Percentiles rank a stretch among this genome's conserved stretches.
phyloP scores from a whole-genome alignment of 2,329 filamentous ascomycete genomes.

The Aspergillus intermedius region DNA sequence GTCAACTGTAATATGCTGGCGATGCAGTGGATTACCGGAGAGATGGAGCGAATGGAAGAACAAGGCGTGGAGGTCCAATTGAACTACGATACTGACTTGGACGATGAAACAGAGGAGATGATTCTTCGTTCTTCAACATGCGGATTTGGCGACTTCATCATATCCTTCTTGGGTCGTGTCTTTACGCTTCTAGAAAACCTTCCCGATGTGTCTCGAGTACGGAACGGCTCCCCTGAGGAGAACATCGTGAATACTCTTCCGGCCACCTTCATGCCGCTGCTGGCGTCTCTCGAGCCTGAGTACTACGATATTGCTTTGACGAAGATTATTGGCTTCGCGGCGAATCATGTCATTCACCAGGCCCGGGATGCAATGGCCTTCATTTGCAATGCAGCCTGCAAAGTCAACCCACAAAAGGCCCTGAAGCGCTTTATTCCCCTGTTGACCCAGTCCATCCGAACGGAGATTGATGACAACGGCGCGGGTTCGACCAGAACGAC shows the following conservation, averaged over 20 bases:
- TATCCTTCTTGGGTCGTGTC: conserved; percentile 84
- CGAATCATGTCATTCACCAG: conserved; percentile 92
- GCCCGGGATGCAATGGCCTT: conserved; percentile 97
- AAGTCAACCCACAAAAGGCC: conserved; percentile 89
- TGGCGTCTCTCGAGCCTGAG: conserved; percentile 85
- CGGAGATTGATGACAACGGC: conserved; percentile 94
- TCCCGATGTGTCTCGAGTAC: conserved; percentile 79
- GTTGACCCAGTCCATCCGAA: conserved; percentile 83
- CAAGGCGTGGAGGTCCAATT: conserved; percentile 80
- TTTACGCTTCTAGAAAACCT: conserved; percentile 94
- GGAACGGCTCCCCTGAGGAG: conserved; percentile 88
- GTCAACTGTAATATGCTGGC: conserved; percentile 70
- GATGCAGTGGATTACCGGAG: conserved; percentile 85
- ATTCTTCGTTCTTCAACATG: conserved; percentile 92
- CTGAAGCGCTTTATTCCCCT: conserved; percentile 86
- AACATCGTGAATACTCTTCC: conserved; percentile 94
- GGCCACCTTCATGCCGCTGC: conserved; percentile 80
- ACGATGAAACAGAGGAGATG: conserved; percentile 76
- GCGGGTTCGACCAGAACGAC: conserved; percentile 92
- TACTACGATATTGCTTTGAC: conserved; percentile 87
- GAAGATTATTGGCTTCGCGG: conserved; percentile 86
- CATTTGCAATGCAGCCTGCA: conserved; percentile 93
- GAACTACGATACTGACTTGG: conserved; percentile 74
- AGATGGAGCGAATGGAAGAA: conserved; percentile 88
- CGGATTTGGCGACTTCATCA: conserved; percentile 85